These are phyloP conservation scores for Citrus sinensis DNA, from an alignment of 345 rosid species.

Conservation along the genomic window DNA sequence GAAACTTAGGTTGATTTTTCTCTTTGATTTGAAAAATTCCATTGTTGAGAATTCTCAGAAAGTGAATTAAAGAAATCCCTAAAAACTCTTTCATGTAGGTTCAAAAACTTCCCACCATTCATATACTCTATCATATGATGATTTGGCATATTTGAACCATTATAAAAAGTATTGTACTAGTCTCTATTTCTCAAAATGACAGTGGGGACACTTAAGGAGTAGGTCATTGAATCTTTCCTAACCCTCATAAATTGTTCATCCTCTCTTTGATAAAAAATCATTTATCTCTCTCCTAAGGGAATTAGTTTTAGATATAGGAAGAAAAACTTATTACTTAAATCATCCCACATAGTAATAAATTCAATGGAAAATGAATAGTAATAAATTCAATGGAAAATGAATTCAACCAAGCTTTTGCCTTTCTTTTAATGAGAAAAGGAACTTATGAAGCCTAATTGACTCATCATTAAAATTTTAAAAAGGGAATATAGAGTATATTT, in stretches of 20 bases:
- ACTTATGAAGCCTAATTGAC: too few relatives aligned
- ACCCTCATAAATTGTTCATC: background rate
- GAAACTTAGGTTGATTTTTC: background rate
- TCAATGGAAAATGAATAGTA: too few relatives aligned
- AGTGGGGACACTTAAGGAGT: background rate
- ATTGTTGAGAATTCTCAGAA: background rate
- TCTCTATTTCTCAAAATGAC: background rate
- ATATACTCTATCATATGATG: too few relatives aligned
- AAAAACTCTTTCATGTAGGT: background rate
- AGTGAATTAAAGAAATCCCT: background rate
- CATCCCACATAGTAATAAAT: too few relatives aligned
- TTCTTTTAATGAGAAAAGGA: too few relatives aligned
- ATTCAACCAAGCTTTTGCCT: too few relatives aligned
- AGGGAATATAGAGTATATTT: too few relatives aligned
- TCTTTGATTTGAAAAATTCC: background rate
- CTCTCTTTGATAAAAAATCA: background rate
- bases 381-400: too few relatives aligned
- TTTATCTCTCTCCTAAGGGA: background rate
- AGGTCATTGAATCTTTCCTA: background rate
- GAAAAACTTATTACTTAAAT: too few relatives aligned
- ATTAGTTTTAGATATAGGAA: background rate
- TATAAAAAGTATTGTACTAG: background rate
- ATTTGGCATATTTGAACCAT: background rate
- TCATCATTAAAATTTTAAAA: too few relatives aligned
- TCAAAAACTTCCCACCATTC: too few relatives aligned